Percentiles rank a stretch among this genome's conserved stretches.
Evolutionary conservation across 192 early-diverging fungal genomes (phyloP).

Genomic region (Backusella morwellensis): DNA sequence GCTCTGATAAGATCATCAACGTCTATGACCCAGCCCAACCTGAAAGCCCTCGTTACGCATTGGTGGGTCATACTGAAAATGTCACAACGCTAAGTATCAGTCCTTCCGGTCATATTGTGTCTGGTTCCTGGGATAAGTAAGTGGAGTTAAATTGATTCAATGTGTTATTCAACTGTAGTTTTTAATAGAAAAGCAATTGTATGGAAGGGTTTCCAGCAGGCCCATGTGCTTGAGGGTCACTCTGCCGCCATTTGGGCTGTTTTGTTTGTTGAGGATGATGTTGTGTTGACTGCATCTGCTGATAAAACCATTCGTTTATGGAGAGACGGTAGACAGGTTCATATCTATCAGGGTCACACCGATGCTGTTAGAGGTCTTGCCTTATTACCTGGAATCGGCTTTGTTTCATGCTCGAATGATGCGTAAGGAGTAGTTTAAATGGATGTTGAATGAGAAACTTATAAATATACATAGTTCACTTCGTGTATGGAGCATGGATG

Average conservation of each 20-base stretch:
- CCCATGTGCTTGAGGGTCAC: constrained; percentile 77
- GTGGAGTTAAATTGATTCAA: too few species aligned
- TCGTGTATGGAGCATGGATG: constrained; percentile 75
- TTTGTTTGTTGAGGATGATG: constrained; percentile 65
- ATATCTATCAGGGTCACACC: constrained; percentile 78
- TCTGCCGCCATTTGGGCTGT: constrained; percentile 90
- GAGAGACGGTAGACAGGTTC: constrained; percentile 61
- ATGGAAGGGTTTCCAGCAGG: constrained; percentile 79
- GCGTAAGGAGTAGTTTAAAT: constrained; percentile 40
- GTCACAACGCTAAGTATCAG: constrained; percentile 77
- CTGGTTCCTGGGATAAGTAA: constrained; percentile 98
- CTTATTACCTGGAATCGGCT: constrained; percentile 56
- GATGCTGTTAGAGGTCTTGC: constrained; percentile 89
- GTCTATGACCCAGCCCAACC: constrained; percentile 70
- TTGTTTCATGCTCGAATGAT: constrained; percentile 91
- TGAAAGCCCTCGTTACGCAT: constrained; percentile 55
- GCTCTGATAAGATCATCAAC: constrained; percentile 81
- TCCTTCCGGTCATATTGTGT: constrained; percentile 68
- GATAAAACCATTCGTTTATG: constrained; percentile 91
- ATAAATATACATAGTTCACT: constrained; percentile 56
- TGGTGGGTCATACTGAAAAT: constrained; percentile 86
- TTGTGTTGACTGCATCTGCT: constrained; percentile 88
- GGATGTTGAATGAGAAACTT: background rate
- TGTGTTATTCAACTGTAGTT: too few species aligned
- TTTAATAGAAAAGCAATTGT: constrained; percentile 75